Conservation (phyloP, 495 filamentous ascomycete genomes). For the Hypoxylon subgilvum region DNA sequence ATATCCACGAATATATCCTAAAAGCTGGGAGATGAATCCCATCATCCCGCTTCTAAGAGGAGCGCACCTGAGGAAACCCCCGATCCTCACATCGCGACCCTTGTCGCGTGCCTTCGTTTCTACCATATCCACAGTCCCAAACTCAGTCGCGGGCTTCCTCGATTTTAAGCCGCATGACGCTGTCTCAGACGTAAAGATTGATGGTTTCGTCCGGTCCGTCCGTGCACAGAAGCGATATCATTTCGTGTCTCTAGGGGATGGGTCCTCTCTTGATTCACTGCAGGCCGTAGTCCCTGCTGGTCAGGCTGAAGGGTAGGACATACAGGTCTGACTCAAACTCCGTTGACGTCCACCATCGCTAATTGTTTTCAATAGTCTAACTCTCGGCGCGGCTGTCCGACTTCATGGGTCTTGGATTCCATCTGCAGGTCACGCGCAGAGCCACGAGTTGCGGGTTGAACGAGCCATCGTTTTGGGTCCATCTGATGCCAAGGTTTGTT, state of each 20-base stretch:
- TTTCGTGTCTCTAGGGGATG: constrained; percentile 88
- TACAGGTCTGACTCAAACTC: constrained; percentile 35
- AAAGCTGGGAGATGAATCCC: constrained; percentile 28
- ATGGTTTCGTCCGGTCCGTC: constrained; percentile 83
- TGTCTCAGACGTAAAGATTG: constrained; percentile 56
- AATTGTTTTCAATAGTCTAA: constrained; percentile 62
- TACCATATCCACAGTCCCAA: constrained; percentile 34
- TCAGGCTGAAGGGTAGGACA: constrained; percentile 75
- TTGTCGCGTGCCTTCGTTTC: constrained; percentile 31
- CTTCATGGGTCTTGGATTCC: constrained; percentile 80
- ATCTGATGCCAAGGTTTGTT: constrained; percentile 76
- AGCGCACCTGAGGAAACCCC: constrained; percentile 22
- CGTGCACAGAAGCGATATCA: constrained; percentile 81
- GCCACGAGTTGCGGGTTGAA: constrained; percentile 77
- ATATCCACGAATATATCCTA: neutral
- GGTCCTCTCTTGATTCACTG: constrained; percentile 76
- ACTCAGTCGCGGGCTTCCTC: constrained; percentile 31
- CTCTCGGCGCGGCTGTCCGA: constrained; percentile 78
- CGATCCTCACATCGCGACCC: constrained; percentile 13
- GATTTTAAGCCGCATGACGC: constrained; percentile 39
- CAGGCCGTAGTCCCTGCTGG: constrained; percentile 81
- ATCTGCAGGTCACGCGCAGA: constrained; percentile 74
- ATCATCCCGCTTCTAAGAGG: constrained; percentile 27
- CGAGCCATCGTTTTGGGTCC: constrained; percentile 72
- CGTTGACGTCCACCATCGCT: constrained; percentile 22